phyloP scores from a whole-genome alignment of 164 flowering plant species.

The Tinospora cordifolia region DNA sequence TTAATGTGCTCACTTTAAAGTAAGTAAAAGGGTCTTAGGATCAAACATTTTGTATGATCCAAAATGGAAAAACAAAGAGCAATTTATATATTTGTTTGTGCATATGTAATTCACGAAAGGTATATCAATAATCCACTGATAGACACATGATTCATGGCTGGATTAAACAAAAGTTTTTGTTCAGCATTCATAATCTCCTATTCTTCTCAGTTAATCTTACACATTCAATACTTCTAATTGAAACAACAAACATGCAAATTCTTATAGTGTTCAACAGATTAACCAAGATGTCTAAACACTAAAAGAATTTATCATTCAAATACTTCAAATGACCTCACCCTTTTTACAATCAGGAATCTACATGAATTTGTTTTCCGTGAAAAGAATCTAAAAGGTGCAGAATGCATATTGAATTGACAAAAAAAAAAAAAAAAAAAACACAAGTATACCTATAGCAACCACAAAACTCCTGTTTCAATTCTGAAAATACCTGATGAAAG shows the following conservation, averaged over 20 bases:
- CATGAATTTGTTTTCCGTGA: not conserved
- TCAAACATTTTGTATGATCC: not conserved
- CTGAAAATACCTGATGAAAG: constrained; percentile 49
- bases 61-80: not conserved
- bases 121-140: not conserved
- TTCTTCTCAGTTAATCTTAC: not conserved
- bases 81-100: not conserved
- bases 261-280: not conserved
- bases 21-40: too few relatives aligned
- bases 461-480: not conserved
- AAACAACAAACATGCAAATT: not conserved
- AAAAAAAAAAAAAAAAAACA: not conserved
- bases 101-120: not conserved
- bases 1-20: too few relatives aligned
- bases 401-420: not conserved
- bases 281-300: not conserved
- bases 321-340: not conserved
- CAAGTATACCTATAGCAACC: not conserved
- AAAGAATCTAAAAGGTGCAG: not conserved
- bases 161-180: not conserved
- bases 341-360: not conserved
- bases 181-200: not conserved
- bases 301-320: too few relatives aligned
- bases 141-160: not conserved
- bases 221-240: not conserved